Conservation (phyloP, 2,329 filamentous ascomycete genomes). For the Penicillium oxalicum region DNA sequence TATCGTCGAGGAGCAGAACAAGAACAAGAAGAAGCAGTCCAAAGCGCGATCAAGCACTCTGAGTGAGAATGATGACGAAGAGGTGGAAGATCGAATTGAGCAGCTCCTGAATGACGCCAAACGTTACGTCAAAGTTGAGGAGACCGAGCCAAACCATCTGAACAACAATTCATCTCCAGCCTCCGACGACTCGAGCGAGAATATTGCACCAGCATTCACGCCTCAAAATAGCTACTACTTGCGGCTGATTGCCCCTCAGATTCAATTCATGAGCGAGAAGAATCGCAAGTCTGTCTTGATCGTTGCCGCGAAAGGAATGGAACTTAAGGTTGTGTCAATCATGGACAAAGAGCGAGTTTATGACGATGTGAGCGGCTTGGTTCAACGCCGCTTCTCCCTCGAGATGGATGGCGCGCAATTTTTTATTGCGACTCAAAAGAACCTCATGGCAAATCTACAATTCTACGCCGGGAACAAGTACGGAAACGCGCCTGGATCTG, state of each 20-base stretch:
- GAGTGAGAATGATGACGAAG: slow-evolving; percentile 51
- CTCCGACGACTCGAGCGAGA: slow-evolving; percentile 56
- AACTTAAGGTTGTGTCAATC: slow-evolving; percentile 93
- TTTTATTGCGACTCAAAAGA: slow-evolving; percentile 92
- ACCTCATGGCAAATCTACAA: slow-evolving; percentile 78
- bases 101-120: slow-evolving; percentile 79
- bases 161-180: slow-evolving; percentile 37
- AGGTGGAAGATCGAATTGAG: slow-evolving; percentile 76
- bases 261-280: slow-evolving; percentile 97
- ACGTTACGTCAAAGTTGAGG: slow-evolving; percentile 71
- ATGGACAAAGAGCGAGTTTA: slow-evolving; percentile 93
- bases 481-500: slow-evolving; percentile 73
- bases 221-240: slow-evolving; percentile 93
- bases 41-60: slow-evolving; percentile 26
- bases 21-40: slow-evolving; percentile 51
- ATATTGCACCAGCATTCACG: slow-evolving; percentile 80
- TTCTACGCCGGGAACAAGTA: slow-evolving; percentile 94
- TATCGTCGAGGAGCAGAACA: slow-evolving; percentile 90
- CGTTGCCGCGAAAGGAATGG: slow-evolving; percentile 96
- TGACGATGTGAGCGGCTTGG: slow-evolving; percentile 88
- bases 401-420: slow-evolving; percentile 98
- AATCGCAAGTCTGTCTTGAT: slow-evolving; percentile 94
- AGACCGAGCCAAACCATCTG: slow-evolving; percentile 40
- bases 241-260: slow-evolving; percentile 91
- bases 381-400: slow-evolving; percentile 87